These are phyloP conservation scores for Nemania sp. DNA, from an alignment of 2,329 filamentous ascomycete genomes.

Conservation along the genomic window DNA sequence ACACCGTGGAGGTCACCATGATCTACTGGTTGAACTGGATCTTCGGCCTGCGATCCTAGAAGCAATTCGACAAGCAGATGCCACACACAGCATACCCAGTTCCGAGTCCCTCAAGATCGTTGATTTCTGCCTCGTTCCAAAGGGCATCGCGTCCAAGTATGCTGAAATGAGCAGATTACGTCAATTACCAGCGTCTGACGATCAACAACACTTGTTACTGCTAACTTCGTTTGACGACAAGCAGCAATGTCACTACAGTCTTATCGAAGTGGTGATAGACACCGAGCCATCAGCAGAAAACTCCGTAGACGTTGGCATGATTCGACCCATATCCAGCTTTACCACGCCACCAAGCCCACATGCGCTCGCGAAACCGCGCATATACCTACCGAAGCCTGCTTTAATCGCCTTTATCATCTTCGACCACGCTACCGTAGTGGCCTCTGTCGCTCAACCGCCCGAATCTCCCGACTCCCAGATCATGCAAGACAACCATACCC, in stretches of 20 bases:
- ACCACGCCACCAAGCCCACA: slow-evolving; percentile 54
- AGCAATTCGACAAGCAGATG: slow-evolving; percentile 62
- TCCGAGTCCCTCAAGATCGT: slow-evolving; percentile 71
- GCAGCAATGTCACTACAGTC: slow-evolving; percentile 65
- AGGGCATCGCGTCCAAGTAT: slow-evolving; percentile 55
- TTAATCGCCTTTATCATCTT: slow-evolving; percentile 84
- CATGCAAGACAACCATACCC: slow-evolving; percentile 65
- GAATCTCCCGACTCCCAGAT: slow-evolving; percentile 79
- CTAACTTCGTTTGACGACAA: slow-evolving; percentile 61
- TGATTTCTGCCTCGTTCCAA: slow-evolving; percentile 75
- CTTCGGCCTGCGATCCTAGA: slow-evolving; percentile 66
- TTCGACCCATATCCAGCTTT: slow-evolving; percentile 71
- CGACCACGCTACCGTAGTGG: slow-evolving; percentile 74
- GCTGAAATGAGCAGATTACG: slow-evolving; percentile 55
- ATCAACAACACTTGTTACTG: slow-evolving; percentile 63
- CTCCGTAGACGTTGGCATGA: slow-evolving; percentile 61
- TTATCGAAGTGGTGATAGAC: slow-evolving; percentile 72
- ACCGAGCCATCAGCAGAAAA: slow-evolving; percentile 45
- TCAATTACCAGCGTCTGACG: slow-evolving; percentile 54
- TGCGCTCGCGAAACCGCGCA: slow-evolving; percentile 57
- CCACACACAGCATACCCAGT: slow-evolving; percentile 53
- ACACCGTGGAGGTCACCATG: slow-evolving; percentile 83
- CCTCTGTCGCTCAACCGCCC: slow-evolving; percentile 70
- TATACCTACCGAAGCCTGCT: slow-evolving; percentile 78
- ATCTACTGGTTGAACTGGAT: slow-evolving; percentile 73